phyloP scores from a whole-genome alignment of 75 land plant species.

The Gnetum montanum region DNA sequence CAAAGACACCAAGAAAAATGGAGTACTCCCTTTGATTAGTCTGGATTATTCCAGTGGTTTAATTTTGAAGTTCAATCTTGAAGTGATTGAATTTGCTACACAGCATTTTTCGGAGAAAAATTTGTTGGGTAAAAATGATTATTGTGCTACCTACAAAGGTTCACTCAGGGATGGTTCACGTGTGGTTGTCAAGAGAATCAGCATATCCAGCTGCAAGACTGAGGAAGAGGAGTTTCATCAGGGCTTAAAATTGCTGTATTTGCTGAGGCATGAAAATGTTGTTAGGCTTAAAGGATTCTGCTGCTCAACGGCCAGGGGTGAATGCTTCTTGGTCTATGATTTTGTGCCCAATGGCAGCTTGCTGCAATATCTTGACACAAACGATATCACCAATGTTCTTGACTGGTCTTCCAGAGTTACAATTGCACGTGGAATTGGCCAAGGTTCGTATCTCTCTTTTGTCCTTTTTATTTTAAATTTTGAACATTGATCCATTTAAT shows the following conservation, averaged over 20 bases:
- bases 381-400: conserved; percentile 32
- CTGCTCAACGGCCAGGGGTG: conserved; percentile 62
- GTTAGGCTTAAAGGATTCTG: conserved; percentile 78
- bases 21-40: conserved; percentile 35
- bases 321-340: conserved; percentile 79
- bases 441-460: conserved; percentile 29
- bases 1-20: conserved; percentile 28
- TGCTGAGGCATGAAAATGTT: conserved; percentile 60
- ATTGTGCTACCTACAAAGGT: conserved; percentile 65
- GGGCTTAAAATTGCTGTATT: conserved; percentile 47
- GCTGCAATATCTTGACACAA: conserved; percentile 37
- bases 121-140: conserved; percentile 56
- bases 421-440: conserved; percentile 63
- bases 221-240: conserved; percentile 60
- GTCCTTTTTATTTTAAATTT: not conserved
- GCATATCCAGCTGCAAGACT: conserved; percentile 52
- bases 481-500: not conserved
- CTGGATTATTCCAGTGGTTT: conserved; percentile 49
- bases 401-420: conserved; percentile 67
- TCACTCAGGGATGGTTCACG: conserved; percentile 60
- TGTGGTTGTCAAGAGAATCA: conserved; percentile 50
- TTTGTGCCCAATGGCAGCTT: conserved; percentile 59
- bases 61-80: conserved; percentile 53
- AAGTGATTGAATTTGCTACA: conserved; percentile 83
- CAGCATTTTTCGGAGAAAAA: conserved; percentile 81